Percentiles rank a stretch among this genome's conserved stretches.
Conservation (phyloP, 306 rosid genomes). For the Gastrolobium bilobum region DNA sequence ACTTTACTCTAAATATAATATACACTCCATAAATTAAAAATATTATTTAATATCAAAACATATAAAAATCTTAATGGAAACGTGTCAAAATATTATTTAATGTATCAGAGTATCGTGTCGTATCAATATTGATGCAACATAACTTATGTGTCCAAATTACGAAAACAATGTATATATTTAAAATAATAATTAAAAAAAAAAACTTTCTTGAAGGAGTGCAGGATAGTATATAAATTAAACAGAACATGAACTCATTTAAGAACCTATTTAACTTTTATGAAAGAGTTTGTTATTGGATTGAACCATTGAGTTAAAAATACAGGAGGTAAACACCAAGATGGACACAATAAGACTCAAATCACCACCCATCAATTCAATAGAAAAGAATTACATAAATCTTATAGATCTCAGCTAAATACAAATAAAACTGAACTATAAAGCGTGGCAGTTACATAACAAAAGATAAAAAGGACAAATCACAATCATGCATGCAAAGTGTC, state of each 20-base stretch:
- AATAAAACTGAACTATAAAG: slow-evolving; percentile 37
- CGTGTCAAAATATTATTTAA: no score
- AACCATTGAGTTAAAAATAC: background rate
- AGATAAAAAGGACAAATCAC: slow-evolving; percentile 37
- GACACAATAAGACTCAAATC: slow-evolving; percentile 1
- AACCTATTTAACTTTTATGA: background rate
- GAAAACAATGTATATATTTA: no score
- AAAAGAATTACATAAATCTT: slow-evolving; percentile 43
- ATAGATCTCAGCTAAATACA: slow-evolving; percentile 46
- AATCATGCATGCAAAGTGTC: slow-evolving; percentile 30
- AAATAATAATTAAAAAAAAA: no score
- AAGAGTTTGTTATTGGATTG: background rate
- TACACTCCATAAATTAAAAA: no score
- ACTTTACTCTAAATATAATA: no score
- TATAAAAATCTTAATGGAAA: no score
- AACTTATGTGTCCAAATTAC: no score
- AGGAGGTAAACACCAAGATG: background rate
- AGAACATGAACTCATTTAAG: background rate
- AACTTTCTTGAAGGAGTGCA: no score
- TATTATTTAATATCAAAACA: no score
- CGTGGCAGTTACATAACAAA: slow-evolving; percentile 10
- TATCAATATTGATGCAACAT: no score
- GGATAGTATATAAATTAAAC: background rate
- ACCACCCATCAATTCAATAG: slow-evolving; percentile 35
- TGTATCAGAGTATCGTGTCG: no score